Evolutionary conservation across 2,329 filamentous ascomycete genomes (phyloP).

Genomic region (Fragosphaeria purpurea): DNA sequence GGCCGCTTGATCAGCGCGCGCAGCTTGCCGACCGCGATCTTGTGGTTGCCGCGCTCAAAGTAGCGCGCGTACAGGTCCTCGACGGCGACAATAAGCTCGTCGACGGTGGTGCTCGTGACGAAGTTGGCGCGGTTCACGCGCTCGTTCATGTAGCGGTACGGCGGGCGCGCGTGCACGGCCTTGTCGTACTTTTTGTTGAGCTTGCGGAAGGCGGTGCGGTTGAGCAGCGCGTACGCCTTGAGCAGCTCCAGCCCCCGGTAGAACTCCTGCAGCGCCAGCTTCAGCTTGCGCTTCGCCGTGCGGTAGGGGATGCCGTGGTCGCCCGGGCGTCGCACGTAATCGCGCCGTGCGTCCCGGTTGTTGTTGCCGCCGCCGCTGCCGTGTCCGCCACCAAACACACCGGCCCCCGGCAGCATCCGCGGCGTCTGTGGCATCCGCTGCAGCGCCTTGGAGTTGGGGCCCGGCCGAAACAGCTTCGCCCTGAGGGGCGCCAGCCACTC

Average conservation of each 20-base stretch:
- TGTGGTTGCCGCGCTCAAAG: constrained; percentile 88
- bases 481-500: constrained; percentile 44
- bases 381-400: too few species aligned
- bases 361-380: neutral
- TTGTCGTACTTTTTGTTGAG: constrained; percentile 99
- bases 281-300: constrained; percentile 82
- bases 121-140: constrained; percentile 89
- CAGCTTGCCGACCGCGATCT: constrained; percentile 80
- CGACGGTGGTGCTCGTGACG: constrained; percentile 76
- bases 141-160: constrained; percentile 76
- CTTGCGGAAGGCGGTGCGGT: constrained; percentile 88
- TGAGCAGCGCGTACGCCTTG: constrained; percentile 83
- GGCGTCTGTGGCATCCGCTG: constrained; percentile 45
- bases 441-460: constrained; percentile 51
- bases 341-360: constrained; percentile 26
- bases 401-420: constrained; percentile 22
- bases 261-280: constrained; percentile 82
- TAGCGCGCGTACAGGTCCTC: constrained; percentile 93
- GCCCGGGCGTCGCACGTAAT: constrained; percentile 39
- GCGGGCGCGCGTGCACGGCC: constrained; percentile 65
- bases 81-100: constrained; percentile 66
- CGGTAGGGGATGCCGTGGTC: constrained; percentile 67
- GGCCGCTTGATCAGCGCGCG: constrained; percentile 57
- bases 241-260: constrained; percentile 86
- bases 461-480: constrained; percentile 43